A percentile compares a stretch with the other conserved stretches of the same genome.
These are phyloP conservation scores for Fusarium nematophilum DNA, from an alignment of 2,329 filamentous ascomycete genomes.

Conservation along the genomic window DNA sequence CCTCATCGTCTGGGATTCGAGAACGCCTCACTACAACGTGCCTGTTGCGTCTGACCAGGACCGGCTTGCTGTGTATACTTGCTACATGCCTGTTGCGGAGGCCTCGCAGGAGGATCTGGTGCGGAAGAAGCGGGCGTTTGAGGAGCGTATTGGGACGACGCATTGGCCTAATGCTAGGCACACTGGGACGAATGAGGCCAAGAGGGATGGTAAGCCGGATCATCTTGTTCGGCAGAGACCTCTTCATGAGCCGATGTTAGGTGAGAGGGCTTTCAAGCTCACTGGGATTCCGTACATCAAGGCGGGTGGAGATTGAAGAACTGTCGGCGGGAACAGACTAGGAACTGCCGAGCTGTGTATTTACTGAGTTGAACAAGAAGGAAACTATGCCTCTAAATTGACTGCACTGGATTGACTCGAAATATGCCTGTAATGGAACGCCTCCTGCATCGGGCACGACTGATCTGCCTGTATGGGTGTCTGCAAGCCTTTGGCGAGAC, in stretches of 20 bases:
- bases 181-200: conserved; percentile 27
- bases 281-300: conserved; percentile 40
- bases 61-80: conserved; percentile 49
- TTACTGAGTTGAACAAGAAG: no score
- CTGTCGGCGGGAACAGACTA: no score
- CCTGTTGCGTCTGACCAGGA: conserved; percentile 51
- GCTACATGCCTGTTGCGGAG: conserved; percentile 35
- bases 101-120: conserved; percentile 50
- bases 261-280: conserved; percentile 37
- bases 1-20: conserved; percentile 54
- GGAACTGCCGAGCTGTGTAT: no score
- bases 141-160: conserved; percentile 51
- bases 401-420: no score
- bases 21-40: conserved; percentile 56
- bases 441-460: no score
- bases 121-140: conserved; percentile 55
- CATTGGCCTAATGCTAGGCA: conserved; percentile 54
- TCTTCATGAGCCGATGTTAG: conserved; percentile 29
- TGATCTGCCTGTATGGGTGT: no score
- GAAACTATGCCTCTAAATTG: no score
- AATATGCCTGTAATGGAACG: no score
- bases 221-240: conserved; percentile 30
- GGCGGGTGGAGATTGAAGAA: background rate
- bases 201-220: conserved; percentile 35
- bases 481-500: no score